phyloP scores from a whole-genome alignment of 371 early-diverging fungal genomes.

The Lichtheimia ornata region DNA sequence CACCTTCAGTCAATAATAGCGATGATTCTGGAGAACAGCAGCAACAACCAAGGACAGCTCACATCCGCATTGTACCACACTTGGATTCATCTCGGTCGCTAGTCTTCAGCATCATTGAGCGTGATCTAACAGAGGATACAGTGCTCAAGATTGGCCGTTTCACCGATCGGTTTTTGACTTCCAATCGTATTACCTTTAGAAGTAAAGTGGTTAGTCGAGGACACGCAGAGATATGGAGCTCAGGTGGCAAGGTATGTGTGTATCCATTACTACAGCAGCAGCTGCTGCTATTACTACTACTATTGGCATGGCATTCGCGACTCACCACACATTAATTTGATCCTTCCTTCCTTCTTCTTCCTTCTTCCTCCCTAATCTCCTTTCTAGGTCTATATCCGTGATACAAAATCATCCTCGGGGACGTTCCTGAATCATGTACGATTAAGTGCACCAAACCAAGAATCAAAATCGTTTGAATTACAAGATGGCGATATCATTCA shows the following conservation, averaged over 20 bases:
- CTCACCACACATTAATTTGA: too few relatives aligned
- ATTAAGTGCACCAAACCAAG: slow-evolving; percentile 73
- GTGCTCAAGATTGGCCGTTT: slow-evolving; percentile 77
- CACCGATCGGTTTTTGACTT: slow-evolving; percentile 47
- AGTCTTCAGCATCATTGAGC: slow-evolving; percentile 77
- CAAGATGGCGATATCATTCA: slow-evolving; percentile 81
- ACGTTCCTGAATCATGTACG: slow-evolving; percentile 86
- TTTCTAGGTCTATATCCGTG: slow-evolving; percentile 72
- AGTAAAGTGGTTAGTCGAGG: slow-evolving; percentile 80
- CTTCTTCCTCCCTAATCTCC: too few relatives aligned
- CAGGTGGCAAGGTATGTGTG: slow-evolving; percentile 27
- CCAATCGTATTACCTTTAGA: slow-evolving; percentile 68
- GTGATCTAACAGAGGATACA: slow-evolving; percentile 66
- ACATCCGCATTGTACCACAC: slow-evolving; percentile 75
- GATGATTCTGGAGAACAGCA: too few relatives aligned
- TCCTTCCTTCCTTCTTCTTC: too few relatives aligned
- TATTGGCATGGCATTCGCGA: neutral
- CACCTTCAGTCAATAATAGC: neutral
- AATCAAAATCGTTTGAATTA: slow-evolving; percentile 68
- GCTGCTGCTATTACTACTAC: too few relatives aligned
- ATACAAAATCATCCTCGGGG: slow-evolving; percentile 83
- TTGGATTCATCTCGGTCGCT: slow-evolving; percentile 71
- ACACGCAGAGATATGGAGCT: slow-evolving; percentile 83
- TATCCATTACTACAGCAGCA: too few relatives aligned
- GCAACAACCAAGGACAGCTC: slow-evolving; percentile 13